Base-by-base conservation (phyloP, 1,284 basidiomycete genomes). In the Puccinia triticina region DNA sequence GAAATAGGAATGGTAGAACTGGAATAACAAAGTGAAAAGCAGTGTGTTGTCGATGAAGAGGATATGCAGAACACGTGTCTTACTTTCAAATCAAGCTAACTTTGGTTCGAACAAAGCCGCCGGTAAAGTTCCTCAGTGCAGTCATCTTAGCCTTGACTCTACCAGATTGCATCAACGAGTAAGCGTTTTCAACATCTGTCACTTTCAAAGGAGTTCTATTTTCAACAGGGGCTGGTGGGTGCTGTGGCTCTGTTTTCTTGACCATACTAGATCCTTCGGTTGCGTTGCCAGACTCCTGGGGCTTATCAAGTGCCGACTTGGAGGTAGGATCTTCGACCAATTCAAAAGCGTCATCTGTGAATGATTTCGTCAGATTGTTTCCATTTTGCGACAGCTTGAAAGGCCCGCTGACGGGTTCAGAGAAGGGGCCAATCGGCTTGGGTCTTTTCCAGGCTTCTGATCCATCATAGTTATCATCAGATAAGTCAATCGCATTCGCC, bases 381-480 rank as follows among this genome's bases (percentile, higher is more conserved):
- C 12, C 40, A 48, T 23, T 43, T 61, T 69, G 40, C 16, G 57
- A 57, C n/a, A 43, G 64, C 64, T 66, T 66, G n/a, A 37, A 66
- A 66, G 67, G 53, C 2, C 67, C 55, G n/a, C 32, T 81, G 69
- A 57, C 69, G 11, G 80, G 80, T 46, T 61, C 72, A 14, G 80
- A 82, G 64, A 82, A 82, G 16, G 80, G 80, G 37, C 80, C 80
- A n/a, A 46, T 66, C n/a, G 80, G 80, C 46, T 67, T 82, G 34
- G 72, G 71, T 23, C 80, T 21, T 55, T 82, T 82, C 59, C 71
- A 82, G 21, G 80, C 80, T 37, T 82, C 80, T 40, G 80, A 82
- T 55, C 80, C 80, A 69, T 82, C 80, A 69, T 82, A 82, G 23
- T 75, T 12, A 34, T 82, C 80, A 82, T 75, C 61, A 14, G 69